Evolutionary conservation across 2,329 filamentous ascomycete genomes (phyloP).

Genomic region (Trichoderma guizhouense): DNA sequence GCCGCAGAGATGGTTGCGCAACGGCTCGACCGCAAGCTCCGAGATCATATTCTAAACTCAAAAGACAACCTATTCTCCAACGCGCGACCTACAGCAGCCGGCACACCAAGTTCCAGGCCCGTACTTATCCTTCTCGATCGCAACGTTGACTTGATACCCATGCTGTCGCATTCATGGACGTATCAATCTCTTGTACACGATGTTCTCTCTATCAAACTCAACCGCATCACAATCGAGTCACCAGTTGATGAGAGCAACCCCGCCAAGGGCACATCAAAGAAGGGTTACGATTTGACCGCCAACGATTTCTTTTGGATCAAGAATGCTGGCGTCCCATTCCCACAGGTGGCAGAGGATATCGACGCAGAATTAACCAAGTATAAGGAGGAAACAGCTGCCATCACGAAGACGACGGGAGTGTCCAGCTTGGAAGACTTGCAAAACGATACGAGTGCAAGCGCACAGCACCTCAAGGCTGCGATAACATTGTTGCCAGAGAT

Average conservation of each 20-base stretch:
- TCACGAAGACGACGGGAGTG: slow-evolving; percentile 92
- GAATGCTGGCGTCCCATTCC: slow-evolving; percentile 87
- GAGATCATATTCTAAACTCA: slow-evolving; percentile 94
- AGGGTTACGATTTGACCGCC: slow-evolving; percentile 82
- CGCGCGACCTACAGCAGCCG: slow-evolving; percentile 55
- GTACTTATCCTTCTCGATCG: slow-evolving; percentile 92
- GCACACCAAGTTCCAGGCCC: slow-evolving; percentile 71
- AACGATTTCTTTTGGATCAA: slow-evolving; percentile 97
- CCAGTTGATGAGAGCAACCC: slow-evolving; percentile 74
- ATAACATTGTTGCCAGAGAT: slow-evolving; percentile 91
- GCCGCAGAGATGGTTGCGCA: slow-evolving; percentile 92
- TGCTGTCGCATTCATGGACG: slow-evolving; percentile 90
- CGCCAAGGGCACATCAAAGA: slow-evolving; percentile 73
- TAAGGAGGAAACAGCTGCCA: slow-evolving; percentile 89
- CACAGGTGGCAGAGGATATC: slow-evolving; percentile 93
- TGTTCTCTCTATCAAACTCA: slow-evolving; percentile 61
- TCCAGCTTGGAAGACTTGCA: slow-evolving; percentile 90
- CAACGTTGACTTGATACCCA: slow-evolving; percentile 92
- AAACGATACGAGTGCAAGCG: slow-evolving; percentile 82
- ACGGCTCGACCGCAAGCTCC: slow-evolving; percentile 90
- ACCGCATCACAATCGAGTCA: slow-evolving; percentile 89
- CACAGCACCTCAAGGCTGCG: slow-evolving; percentile 91
- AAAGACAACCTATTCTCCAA: slow-evolving; percentile 94
- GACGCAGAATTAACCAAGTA: slow-evolving; percentile 91
- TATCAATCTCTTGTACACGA: slow-evolving; percentile 80